Base-by-base conservation (phyloP, 2,329 filamentous ascomycete species). In the Boeremia lycopersici region DNA sequence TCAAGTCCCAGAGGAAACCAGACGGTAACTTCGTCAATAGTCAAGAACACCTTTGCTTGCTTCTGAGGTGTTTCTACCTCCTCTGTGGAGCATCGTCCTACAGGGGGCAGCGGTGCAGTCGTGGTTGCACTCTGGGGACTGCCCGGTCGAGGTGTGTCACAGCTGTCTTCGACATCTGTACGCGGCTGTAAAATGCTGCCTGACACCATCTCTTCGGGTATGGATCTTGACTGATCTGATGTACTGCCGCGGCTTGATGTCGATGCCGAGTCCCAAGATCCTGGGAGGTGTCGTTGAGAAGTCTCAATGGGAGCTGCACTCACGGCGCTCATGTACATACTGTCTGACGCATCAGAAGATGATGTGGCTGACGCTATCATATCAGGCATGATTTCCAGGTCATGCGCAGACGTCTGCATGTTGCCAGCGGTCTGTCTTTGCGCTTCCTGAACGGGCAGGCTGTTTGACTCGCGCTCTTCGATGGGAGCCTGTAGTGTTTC, bases 271-370 rank as follows among this genome's bases (percentile, higher is more conserved):
- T 73, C 72, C 78, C 78, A 80, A 8, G 73, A 75, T 23, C 78
- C 78, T 25, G 78, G 78, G 38, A 80, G 61, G 34, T 70, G 59
- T 25, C 49, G 56, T 6, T 52, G 63, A 23, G 64, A 63, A 9
- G 62, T 53, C 34, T 51, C 47, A 2, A 46, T 56, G 23, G 73
- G 70, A 9, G 69, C 70, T 33, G 76, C 74, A 53, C 82, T 85
- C 50, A 86, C 77, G 10, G 83, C 85, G 67, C 86, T 93, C 86
- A 92, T 88, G 65, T 95, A 96, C 87, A 96, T 90, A 71, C 91
- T 95, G 68, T 91, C 87, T 0, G 89, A 90, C 59, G 93, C 89
- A 57, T 91, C 89, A 54, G 91, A 89, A 31, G 85, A 91, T 67
- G 89, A 93, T 1, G 92, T 68, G 35, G 84, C 87, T 5, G 90